A percentile compares a stretch with the other conserved stretches of the same genome.
phyloP scores from a whole-genome alignment of 352 stramenopile genomes.

The Globisporangium yorkense region DNA sequence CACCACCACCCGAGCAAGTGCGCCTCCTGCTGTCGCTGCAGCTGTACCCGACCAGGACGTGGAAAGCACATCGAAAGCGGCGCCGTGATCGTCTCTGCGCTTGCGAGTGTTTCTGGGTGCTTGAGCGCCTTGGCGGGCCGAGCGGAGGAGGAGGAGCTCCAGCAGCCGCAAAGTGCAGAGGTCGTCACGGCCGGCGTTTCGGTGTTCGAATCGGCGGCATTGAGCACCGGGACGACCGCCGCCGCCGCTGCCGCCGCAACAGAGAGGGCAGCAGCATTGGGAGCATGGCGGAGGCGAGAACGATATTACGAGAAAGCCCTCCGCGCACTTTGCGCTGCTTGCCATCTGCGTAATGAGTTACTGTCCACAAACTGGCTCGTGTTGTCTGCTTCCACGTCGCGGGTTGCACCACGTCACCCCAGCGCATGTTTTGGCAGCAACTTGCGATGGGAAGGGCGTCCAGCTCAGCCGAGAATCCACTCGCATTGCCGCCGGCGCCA shows the following conservation, averaged over 20 bases:
- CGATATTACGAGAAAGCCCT: too few relatives aligned
- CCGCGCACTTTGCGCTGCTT: background rate
- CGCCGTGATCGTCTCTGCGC: too few relatives aligned
- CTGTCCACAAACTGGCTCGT: too few relatives aligned
- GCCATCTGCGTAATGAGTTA: too few relatives aligned
- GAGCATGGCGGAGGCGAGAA: too few relatives aligned
- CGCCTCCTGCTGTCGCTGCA: constrained; percentile 27
- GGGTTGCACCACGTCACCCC: too few relatives aligned
- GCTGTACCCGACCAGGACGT: constrained; percentile 23
- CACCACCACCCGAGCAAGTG: constrained; percentile 23
- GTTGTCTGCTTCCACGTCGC: too few relatives aligned
- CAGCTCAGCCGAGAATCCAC: background rate
- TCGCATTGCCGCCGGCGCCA: background rate
- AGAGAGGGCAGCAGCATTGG: too few relatives aligned
- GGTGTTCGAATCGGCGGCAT: background rate
- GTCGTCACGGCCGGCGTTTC: background rate
- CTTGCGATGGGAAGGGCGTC: background rate
- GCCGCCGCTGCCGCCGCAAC: too few relatives aligned
- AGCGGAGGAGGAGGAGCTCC: background rate
- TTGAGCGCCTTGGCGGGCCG: too few relatives aligned
- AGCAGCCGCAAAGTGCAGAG: background rate
- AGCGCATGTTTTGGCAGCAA: background rate
- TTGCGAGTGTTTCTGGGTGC: too few relatives aligned
- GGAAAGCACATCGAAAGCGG: constrained; percentile 27
- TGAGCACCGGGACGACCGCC: too few relatives aligned